Conservation (phyloP, 441 rosid genomes). For the Croton setiger region DNA sequence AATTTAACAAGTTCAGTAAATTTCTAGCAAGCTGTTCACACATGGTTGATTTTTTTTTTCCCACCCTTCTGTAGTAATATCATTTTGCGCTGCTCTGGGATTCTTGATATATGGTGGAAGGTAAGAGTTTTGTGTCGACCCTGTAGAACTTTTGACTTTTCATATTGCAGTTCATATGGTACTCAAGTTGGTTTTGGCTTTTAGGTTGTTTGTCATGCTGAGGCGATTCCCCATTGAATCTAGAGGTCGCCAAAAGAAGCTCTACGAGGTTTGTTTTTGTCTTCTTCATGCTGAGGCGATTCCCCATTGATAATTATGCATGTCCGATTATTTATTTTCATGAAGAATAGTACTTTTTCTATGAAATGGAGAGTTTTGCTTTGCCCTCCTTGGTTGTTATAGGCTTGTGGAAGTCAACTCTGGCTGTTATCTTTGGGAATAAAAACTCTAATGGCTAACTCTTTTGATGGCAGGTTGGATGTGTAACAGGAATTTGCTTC, state of each 20-base stretch:
- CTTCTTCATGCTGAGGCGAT: neutral
- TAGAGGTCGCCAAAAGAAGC: slow-evolving; percentile 91
- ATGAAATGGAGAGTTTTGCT: neutral
- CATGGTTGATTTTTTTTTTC: neutral
- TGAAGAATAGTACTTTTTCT: neutral
- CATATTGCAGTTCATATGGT: neutral
- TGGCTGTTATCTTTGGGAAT: neutral
- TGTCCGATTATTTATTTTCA: neutral
- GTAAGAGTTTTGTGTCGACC: slow-evolving; percentile 20
- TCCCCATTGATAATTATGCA: neutral
- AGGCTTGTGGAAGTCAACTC: neutral
- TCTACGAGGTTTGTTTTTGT: slow-evolving; percentile 64
- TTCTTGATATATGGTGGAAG: slow-evolving; percentile 68
- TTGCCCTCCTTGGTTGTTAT: neutral
- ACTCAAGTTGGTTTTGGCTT: slow-evolving; percentile 7
- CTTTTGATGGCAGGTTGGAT: slow-evolving; percentile 64
- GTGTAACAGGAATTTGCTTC: slow-evolving; percentile 82
- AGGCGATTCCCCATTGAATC: slow-evolving; percentile 89
- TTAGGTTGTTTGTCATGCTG: slow-evolving; percentile 81
- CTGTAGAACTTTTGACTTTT: neutral
- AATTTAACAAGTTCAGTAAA: neutral
- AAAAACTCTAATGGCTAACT: neutral
- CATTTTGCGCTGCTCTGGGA: slow-evolving; percentile 49
- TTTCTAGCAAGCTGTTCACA: neutral
- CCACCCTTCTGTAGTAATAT: slow-evolving; percentile 37